phyloP scores from a whole-genome alignment of 768 basidiomycete genomes.

The Suillus subalutaceus region DNA sequence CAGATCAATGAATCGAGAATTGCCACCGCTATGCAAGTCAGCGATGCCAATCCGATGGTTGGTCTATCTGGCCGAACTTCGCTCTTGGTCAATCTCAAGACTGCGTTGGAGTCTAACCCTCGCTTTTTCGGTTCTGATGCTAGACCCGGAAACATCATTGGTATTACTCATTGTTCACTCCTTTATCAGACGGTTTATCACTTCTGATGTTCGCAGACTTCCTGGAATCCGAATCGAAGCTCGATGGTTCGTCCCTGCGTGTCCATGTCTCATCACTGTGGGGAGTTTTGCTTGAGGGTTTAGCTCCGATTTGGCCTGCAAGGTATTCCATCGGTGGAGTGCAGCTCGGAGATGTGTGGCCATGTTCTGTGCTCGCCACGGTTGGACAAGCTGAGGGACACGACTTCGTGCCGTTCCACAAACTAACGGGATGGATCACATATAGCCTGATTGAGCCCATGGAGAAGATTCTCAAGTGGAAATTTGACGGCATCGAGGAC shows the following conservation, averaged over 20 bases:
- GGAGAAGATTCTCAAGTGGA: constrained; percentile 76
- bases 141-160: constrained; percentile 81
- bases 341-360: constrained; percentile 93
- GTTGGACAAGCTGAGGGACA: constrained; percentile 51
- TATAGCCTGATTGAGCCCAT: constrained; percentile 89
- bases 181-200: neutral
- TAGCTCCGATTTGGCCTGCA: constrained; percentile 88
- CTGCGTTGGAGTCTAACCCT: constrained; percentile 66
- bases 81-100: constrained; percentile 72
- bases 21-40: constrained; percentile 79
- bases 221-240: constrained; percentile 57
- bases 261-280: constrained; percentile 81
- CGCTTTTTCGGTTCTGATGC: constrained; percentile 74
- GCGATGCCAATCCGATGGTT: constrained; percentile 78
- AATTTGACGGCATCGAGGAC: constrained; percentile 77
- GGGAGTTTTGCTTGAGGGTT: constrained; percentile 77
- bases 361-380: constrained; percentile 57
- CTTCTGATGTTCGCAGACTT: constrained; percentile 52
- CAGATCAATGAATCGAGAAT: constrained; percentile 62
- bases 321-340: constrained; percentile 68
- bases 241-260: constrained; percentile 41
- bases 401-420: constrained; percentile 91
- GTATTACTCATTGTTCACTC: constrained; percentile 41
- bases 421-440: constrained; percentile 92
- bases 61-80: constrained; percentile 86